A percentile compares a stretch with the other conserved stretches of the same genome.
These are phyloP conservation scores for Ogataea paraovalis DNA, from an alignment of 805 yeast species.

Conservation along the genomic window DNA sequence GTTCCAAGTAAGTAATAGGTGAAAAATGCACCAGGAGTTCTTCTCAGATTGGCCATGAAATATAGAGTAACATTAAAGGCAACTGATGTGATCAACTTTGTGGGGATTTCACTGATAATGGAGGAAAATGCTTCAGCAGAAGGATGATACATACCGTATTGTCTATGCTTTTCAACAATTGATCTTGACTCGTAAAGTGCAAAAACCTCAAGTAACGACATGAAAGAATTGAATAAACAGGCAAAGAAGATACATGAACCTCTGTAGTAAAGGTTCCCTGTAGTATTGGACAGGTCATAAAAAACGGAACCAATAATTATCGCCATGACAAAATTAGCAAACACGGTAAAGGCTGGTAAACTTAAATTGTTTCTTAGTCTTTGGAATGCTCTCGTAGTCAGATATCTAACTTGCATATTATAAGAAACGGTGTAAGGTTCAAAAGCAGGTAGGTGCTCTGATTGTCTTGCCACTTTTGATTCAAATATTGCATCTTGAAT, in stretches of 20 bases:
- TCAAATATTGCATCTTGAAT: constrained; percentile 12
- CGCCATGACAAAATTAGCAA: constrained; percentile 50
- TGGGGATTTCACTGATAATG: constrained; percentile 53
- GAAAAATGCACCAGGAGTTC: constrained; percentile 52
- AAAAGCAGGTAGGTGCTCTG: constrained; percentile 40
- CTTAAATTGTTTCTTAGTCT: constrained; percentile 50
- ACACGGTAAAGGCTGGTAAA: constrained; percentile 37
- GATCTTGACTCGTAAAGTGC: constrained; percentile 51
- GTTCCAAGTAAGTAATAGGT: constrained; percentile 43
- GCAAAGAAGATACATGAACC: constrained; percentile 68
- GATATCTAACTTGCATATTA: constrained; percentile 46
- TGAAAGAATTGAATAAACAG: constrained; percentile 56
- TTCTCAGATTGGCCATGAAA: constrained; percentile 50
- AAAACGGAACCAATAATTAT: constrained; percentile 55
- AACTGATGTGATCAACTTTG: constrained; percentile 41
- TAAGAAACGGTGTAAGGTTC: constrained; percentile 56
- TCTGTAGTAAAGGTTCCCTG: constrained; percentile 50
- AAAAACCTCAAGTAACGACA: constrained; percentile 56
- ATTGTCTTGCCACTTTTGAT: constrained; percentile 40
- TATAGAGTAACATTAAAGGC: constrained; percentile 48
- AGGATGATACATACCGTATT: constrained; percentile 55
- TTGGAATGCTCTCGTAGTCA: constrained; percentile 43
- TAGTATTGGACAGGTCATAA: constrained; percentile 41
- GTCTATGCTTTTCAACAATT: constrained; percentile 55
- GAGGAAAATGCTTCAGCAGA: constrained; percentile 59